Evolutionary conservation across 2,329 filamentous ascomycete genomes (phyloP), one percentile per base, ranked within the genome.

Genomic region (Phoma herbarum): DNA sequence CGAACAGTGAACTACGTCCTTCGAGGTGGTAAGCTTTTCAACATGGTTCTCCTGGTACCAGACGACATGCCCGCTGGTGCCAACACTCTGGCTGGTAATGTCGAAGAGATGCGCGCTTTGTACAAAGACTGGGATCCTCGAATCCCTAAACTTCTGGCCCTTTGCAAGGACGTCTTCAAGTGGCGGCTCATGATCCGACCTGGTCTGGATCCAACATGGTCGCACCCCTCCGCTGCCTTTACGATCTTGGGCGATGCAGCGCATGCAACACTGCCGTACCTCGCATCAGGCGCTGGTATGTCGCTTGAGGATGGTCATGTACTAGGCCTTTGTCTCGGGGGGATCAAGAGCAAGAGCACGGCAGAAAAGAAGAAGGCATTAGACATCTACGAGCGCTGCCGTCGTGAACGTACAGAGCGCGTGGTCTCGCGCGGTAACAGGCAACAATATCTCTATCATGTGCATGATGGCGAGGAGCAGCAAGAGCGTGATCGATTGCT

Each of bases 241-340:
- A 83, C 84, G 0, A 81, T 89, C 67, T 77, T 89, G 0, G 87
- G 88, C 0, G 87, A 90, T 65, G 85, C 86, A 0, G 85, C 86
- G 2, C 86, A 90, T 61, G 86, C 87, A 6, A 89, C 86, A 0
- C 77, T 90, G 0, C 88, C 87, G 0, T 90, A 90, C 67, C 77
- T 88, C 0, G 85, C 85, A 2, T 80, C 77, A 7, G 82, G 84
- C 2, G 85, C 85, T 0, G 85, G 85, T 2, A 87, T 88, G 85
- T 82, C 83, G 4, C 77, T 88, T 1, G 86, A 88, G 70, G 86
- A 88, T 53, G 86, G 79, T 0, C 84, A 83, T 2, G 84, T 86
- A 0, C 77, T 88, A 0, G 85, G 86, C 0, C 75, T 86, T 43
- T 86, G 84, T 54, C 78, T 88, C 0, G 79, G 79, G 0, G 78